These are phyloP conservation scores for Nannochloris sp. DNA, from an alignment of 139 green algal species.

Conservation along the genomic window DNA sequence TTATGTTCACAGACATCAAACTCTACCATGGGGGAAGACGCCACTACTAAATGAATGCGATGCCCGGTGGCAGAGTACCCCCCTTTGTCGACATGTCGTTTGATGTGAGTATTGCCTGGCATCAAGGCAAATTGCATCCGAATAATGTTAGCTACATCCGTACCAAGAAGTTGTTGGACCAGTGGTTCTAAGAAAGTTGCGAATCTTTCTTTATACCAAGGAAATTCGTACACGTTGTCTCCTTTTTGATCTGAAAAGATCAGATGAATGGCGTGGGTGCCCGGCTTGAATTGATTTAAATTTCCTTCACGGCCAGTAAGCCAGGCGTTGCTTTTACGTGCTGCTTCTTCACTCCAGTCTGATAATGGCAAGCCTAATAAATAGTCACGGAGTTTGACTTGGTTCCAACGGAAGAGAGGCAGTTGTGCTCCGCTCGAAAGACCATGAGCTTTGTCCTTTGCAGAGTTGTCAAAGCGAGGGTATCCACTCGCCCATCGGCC, in stretches of 20 bases:
- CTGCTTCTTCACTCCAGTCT: slow-evolving; percentile 20
- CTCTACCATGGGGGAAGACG: neutral
- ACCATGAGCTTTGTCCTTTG: slow-evolving; percentile 11
- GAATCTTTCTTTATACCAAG: slow-evolving; percentile 50
- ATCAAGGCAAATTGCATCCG: slow-evolving; percentile 62
- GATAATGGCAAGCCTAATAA: neutral
- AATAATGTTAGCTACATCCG: slow-evolving; percentile 52
- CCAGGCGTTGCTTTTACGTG: slow-evolving; percentile 40
- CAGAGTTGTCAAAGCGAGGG: slow-evolving; percentile 31
- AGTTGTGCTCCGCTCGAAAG: slow-evolving; percentile 40
- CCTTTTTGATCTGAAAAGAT: slow-evolving; percentile 51
- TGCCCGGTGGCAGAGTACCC: slow-evolving; percentile 49
- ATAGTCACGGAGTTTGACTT: slow-evolving; percentile 24
- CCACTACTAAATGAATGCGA: slow-evolving; percentile 50
- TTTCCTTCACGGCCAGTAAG: slow-evolving; percentile 40
- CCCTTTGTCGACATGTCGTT: slow-evolving; percentile 48
- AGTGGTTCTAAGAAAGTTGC: slow-evolving; percentile 41
- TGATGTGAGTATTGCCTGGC: slow-evolving; percentile 35
- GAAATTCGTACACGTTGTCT: slow-evolving; percentile 51
- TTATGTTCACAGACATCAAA: slow-evolving; percentile 11
- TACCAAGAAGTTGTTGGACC: slow-evolving; percentile 35
- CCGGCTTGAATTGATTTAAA: slow-evolving; percentile 54
- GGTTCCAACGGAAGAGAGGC: slow-evolving; percentile 35
- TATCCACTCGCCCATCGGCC: slow-evolving; percentile 41
- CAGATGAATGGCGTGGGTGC: slow-evolving; percentile 38